phyloP scores from a whole-genome alignment of 1,284 basidiomycete species.

The Sporisorium exsertum region DNA sequence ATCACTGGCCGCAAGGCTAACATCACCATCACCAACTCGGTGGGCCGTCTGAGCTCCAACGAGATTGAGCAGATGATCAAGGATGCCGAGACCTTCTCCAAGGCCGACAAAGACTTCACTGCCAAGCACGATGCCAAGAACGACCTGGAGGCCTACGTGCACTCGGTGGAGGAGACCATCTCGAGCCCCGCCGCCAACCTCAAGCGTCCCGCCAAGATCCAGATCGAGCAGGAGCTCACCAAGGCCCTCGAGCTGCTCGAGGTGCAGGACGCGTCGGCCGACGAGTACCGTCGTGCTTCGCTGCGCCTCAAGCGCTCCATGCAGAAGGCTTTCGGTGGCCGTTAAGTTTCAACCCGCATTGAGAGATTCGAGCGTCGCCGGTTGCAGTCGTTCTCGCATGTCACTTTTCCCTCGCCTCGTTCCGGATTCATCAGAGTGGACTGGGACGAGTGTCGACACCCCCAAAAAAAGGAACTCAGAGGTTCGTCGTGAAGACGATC shows the following conservation, averaged over 20 bases:
- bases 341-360: slow-evolving; percentile 37
- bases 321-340: slow-evolving; percentile 68
- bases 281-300: slow-evolving; percentile 67
- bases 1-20: slow-evolving; percentile 69
- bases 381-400: slow-evolving; percentile 7
- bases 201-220: slow-evolving; percentile 68
- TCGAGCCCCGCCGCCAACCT: slow-evolving; percentile 66
- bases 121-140: slow-evolving; percentile 68
- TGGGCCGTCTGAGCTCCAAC: slow-evolving; percentile 65
- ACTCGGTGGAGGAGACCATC: slow-evolving; percentile 68
- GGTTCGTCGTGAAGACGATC: slow-evolving; percentile 30
- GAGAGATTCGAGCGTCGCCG: not conserved
- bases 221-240: slow-evolving; percentile 69
- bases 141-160: slow-evolving; percentile 69
- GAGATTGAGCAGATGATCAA: slow-evolving; percentile 70
- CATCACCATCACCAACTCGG: slow-evolving; percentile 70
- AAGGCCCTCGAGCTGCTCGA: slow-evolving; percentile 70
- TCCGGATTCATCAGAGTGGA: not conserved
- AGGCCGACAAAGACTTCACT: slow-evolving; percentile 69
- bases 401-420: slow-evolving; percentile 5
- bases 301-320: slow-evolving; percentile 67
- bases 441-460: not conserved
- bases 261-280: slow-evolving; percentile 65
- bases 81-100: slow-evolving; percentile 69
- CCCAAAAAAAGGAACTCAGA: slow-evolving; percentile 42